Percentiles rank a stretch among this genome's conserved stretches.
Evolutionary conservation across 495 filamentous ascomycete species (phyloP).

Genomic region (Penicillium psychrofluorescens): DNA sequence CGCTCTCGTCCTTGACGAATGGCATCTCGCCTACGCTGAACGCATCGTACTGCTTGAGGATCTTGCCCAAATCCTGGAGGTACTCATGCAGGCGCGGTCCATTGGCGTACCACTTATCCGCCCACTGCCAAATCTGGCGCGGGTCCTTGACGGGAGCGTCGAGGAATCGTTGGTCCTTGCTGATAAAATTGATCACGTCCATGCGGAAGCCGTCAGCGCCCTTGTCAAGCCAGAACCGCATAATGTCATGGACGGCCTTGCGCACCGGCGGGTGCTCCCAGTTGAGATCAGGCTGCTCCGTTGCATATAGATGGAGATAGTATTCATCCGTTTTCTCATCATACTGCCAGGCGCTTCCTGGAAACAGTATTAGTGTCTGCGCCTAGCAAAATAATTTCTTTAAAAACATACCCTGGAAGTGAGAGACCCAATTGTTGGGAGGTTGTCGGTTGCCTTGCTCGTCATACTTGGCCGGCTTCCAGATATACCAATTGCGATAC

Average conservation of each 20-base stretch:
- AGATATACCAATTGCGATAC: conserved; percentile 70
- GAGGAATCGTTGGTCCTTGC: conserved; percentile 52
- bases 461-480: conserved; percentile 54
- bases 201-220: conserved; percentile 65
- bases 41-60: conserved; percentile 61
- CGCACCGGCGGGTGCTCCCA: conserved; percentile 60
- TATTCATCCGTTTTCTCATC: conserved; percentile 60
- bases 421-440: conserved; percentile 63
- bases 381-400: background rate
- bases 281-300: conserved; percentile 66
- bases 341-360: conserved; percentile 57
- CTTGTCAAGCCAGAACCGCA: conserved; percentile 67
- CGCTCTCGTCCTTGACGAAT: conserved; percentile 47
- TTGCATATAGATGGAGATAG: conserved; percentile 61
- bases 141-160: conserved; percentile 54
- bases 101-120: conserved; percentile 51
- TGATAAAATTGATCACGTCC: conserved; percentile 61
- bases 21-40: conserved; percentile 70
- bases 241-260: conserved; percentile 57
- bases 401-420: conserved; percentile 42
- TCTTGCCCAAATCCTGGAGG: conserved; percentile 51
- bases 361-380: background rate
- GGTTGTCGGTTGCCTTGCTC: conserved; percentile 52
- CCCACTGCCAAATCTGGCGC: conserved; percentile 44
- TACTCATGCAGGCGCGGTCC: conserved; percentile 63